phyloP scores from a whole-genome alignment of 1,284 basidiomycete species.

The Heterobasidion parviporum region DNA sequence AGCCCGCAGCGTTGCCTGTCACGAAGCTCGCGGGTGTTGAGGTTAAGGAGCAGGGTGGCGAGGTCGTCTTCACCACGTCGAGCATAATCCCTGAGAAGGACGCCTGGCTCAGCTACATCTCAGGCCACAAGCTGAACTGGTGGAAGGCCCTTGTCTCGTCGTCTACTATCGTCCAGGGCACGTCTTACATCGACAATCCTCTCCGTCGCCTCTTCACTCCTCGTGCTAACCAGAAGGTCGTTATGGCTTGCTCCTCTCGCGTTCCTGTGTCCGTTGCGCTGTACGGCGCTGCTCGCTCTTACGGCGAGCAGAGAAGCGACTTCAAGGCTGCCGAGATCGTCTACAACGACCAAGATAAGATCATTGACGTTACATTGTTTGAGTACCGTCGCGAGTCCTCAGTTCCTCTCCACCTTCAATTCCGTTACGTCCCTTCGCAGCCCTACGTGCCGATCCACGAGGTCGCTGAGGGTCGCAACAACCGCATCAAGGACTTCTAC shows the following conservation, averaged over 20 bases:
- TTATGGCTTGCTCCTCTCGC: slow-evolving; percentile 42
- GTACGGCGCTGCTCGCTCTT: slow-evolving; percentile 77
- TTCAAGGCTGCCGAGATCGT: slow-evolving; percentile 84
- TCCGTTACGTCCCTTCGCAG: slow-evolving; percentile 83
- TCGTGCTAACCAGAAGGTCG: slow-evolving; percentile 70
- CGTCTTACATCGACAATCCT: slow-evolving; percentile 83
- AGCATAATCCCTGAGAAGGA: slow-evolving; percentile 47
- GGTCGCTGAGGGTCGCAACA: slow-evolving; percentile 77
- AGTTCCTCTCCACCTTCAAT: slow-evolving; percentile 79
- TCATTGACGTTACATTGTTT: slow-evolving; percentile 73
- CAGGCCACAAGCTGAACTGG: slow-evolving; percentile 80
- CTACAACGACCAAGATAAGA: slow-evolving; percentile 44
- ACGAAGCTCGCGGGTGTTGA: slow-evolving; percentile 35
- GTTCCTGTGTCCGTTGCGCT: slow-evolving; percentile 51
- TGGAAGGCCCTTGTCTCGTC: slow-evolving; percentile 80
- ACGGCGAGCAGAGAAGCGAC: slow-evolving; percentile 59
- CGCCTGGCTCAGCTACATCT: slow-evolving; percentile 82
- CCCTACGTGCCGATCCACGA: slow-evolving; percentile 95
- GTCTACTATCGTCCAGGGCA: slow-evolving; percentile 79
- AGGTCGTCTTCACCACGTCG: slow-evolving; percentile 53
- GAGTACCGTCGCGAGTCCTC: slow-evolving; percentile 78
- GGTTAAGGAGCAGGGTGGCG: slow-evolving; percentile 33
- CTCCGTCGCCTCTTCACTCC: slow-evolving; percentile 83
- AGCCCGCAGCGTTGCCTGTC: slow-evolving; percentile 29
- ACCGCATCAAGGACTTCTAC: slow-evolving; percentile 92